A percentile compares a stretch with the other conserved stretches of the same genome.
Conservation (phyloP, 345 rosid genomes). For the Eucalyptus sp. region DNA sequence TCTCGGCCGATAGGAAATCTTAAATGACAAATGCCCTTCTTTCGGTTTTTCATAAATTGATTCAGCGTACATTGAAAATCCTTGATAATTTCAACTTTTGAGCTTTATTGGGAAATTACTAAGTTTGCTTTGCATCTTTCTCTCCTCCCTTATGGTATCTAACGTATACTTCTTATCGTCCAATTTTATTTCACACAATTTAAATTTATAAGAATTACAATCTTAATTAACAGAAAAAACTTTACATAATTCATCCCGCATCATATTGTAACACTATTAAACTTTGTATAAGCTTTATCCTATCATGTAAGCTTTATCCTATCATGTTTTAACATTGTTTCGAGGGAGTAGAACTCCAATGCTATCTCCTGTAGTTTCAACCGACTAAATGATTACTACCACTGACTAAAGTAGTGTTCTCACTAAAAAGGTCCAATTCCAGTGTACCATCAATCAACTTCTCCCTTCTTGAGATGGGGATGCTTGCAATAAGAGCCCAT, state of each 20-base stretch:
- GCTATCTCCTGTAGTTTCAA: background rate
- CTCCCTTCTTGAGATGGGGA: background rate
- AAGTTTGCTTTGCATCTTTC: too few species aligned
- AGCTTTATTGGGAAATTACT: background rate
- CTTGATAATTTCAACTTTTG: background rate
- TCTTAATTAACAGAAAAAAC: background rate
- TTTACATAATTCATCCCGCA: background rate
- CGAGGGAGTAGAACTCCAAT: background rate
- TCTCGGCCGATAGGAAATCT: too few species aligned
- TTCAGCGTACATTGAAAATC: background rate
- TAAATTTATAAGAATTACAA: too few species aligned
- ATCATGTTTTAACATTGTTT: background rate
- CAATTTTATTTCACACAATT: too few species aligned
- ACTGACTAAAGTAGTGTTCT: background rate
- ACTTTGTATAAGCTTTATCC: background rate
- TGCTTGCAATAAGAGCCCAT: background rate
- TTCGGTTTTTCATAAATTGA: background rate
- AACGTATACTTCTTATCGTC: too few species aligned
- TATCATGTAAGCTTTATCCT: background rate
- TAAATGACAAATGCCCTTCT: background rate
- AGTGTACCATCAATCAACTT: background rate
- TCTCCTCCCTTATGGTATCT: background rate
- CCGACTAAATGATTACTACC: background rate
- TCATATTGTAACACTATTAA: too few species aligned
- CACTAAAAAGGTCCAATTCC: background rate